phyloP scores from a whole-genome alignment of 1,284 basidiomycete species.

The Ganoderma sp. region DNA sequence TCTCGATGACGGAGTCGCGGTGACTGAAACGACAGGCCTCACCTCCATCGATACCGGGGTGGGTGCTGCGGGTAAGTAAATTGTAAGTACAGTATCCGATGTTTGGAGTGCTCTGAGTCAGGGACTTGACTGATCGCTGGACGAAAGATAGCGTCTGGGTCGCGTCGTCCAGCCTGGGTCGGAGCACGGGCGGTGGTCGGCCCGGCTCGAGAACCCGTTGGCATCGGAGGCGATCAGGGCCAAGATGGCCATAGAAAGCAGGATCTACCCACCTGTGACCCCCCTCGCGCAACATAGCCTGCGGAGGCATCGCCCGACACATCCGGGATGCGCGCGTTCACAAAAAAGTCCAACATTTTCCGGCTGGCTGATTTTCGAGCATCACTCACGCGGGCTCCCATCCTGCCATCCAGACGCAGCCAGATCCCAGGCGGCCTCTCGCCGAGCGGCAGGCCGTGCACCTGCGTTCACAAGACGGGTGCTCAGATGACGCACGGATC shows the following conservation, averaged over 20 bases:
- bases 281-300: conserved; percentile 4
- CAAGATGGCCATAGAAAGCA: conserved; percentile 10
- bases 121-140: background rate
- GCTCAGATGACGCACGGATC: conserved; percentile 11
- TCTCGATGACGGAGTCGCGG: background rate
- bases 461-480: conserved; percentile 12
- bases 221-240: conserved; percentile 16
- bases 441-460: background rate
- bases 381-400: background rate
- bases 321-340: background rate
- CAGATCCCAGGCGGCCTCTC: background rate
- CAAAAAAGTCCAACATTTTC: background rate
- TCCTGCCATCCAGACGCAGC: background rate
- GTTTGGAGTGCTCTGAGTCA: background rate
- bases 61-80: background rate
- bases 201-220: conserved; percentile 27
- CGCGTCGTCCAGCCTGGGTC: background rate
- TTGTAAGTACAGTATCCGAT: background rate
- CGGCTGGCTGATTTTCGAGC: background rate
- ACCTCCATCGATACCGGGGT: background rate
- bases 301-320: conserved; percentile 11
- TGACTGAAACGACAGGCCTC: background rate
- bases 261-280: conserved; percentile 11
- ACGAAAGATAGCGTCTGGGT: conserved; percentile 3
- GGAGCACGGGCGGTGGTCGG: conserved; percentile 8